These are phyloP conservation scores for Endoconidiophora laricicola DNA, from an alignment of 2,329 filamentous ascomycete genomes.

Conservation along the genomic window DNA sequence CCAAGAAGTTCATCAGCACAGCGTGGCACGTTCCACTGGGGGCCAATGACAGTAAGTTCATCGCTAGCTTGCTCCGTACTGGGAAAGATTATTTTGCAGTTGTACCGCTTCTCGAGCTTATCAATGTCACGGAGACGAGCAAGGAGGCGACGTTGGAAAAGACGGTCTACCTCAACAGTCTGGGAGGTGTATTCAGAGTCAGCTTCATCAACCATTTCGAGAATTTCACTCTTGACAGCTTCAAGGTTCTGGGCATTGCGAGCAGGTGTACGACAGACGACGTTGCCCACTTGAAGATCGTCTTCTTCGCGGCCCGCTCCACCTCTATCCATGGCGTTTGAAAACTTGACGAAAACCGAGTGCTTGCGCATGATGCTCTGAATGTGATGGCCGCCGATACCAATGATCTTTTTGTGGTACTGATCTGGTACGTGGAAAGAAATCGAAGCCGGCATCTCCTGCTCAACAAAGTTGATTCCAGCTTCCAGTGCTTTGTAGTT, in stretches of 20 bases:
- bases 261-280: constrained; percentile 93
- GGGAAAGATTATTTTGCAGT: constrained; percentile 97
- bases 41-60: constrained; percentile 85
- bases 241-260: constrained; percentile 94
- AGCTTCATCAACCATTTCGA: constrained; percentile 97
- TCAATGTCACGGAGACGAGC: constrained; percentile 78
- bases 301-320: constrained; percentile 88
- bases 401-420: constrained; percentile 98
- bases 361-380: constrained; percentile 99
- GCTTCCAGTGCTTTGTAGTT: constrained; percentile 91
- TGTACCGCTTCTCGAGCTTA: constrained; percentile 95
- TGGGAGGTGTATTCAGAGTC: constrained; percentile 94
- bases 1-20: constrained; percentile 92
- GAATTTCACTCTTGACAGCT: constrained; percentile 93
- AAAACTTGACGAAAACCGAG: constrained; percentile 98
- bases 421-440: constrained; percentile 98
- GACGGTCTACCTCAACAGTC: constrained; percentile 78
- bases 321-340: constrained; percentile 95
- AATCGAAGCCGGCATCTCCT: constrained; percentile 98
- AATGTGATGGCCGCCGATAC: constrained; percentile 94
- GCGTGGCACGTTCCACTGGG: constrained; percentile 94
- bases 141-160: constrained; percentile 90
- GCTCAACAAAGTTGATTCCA: constrained; percentile 80
- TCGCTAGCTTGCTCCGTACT: constrained; percentile 96
- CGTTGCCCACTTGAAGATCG: constrained; percentile 96